Evolutionary conservation across 1,284 basidiomycete species (phyloP).

Genomic region (Tremellales sp.): DNA sequence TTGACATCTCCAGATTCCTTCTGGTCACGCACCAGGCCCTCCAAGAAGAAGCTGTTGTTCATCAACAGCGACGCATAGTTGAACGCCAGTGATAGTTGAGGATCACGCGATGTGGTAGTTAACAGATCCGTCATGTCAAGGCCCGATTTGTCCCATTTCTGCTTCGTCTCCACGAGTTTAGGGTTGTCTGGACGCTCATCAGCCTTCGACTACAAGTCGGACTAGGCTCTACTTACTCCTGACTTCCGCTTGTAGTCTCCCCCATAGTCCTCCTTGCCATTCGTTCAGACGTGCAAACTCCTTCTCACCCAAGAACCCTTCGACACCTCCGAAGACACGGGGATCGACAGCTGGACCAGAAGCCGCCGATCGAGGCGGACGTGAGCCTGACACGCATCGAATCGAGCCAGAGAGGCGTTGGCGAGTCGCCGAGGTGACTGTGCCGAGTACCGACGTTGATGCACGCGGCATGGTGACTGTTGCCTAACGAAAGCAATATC

Average conservation of each 20-base stretch:
- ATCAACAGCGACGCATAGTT: conserved; percentile 89
- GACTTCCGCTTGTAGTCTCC: conserved; percentile 41
- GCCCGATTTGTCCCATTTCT: conserved; percentile 40
- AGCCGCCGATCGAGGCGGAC: background rate
- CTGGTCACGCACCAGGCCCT: conserved; percentile 63
- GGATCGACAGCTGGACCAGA: conserved; percentile 20
- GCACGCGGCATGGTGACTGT: background rate
- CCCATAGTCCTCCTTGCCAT: conserved; percentile 46
- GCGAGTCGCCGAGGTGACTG: background rate
- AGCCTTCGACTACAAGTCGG: background rate
- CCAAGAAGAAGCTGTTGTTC: conserved; percentile 94
- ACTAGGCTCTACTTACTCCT: conserved; percentile 31
- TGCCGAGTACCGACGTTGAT: background rate
- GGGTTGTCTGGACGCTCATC: conserved; percentile 41
- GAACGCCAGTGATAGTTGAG: conserved; percentile 68
- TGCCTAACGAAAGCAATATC: no score
- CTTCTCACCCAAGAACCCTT: conserved; percentile 33
- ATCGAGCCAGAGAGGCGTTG: background rate
- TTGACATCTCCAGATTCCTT: background rate
- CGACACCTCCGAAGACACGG: conserved; percentile 31
- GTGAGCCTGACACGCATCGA: background rate
- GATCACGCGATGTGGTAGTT: conserved; percentile 65
- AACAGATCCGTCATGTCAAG: conserved; percentile 51
- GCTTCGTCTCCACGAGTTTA: conserved; percentile 31
- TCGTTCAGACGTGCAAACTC: conserved; percentile 36